Evolutionary conservation across 306 rosid species (phyloP).

Genomic region (Corylus heterophylla): DNA sequence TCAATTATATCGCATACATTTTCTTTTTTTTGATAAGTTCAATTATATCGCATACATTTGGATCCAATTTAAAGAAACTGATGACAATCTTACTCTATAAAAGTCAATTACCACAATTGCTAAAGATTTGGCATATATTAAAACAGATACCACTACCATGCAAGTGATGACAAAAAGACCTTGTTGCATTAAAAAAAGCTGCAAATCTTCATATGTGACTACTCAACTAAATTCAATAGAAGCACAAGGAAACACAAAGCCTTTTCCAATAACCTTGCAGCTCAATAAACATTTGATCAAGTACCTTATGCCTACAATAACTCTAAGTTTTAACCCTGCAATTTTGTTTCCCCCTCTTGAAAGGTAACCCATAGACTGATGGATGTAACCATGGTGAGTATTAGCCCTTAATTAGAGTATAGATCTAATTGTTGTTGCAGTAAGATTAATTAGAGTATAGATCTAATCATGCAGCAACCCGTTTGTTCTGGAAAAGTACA

Average conservation of each 20-base stretch:
- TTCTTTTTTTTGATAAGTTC: background rate
- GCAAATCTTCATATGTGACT: background rate
- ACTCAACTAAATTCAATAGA: background rate
- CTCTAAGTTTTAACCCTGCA: background rate
- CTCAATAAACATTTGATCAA: background rate
- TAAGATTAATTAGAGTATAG: background rate
- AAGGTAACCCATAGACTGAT: background rate
- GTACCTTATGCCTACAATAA: background rate
- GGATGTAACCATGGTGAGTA: background rate
- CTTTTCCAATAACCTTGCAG: background rate
- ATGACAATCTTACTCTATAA: background rate
- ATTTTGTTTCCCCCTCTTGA: background rate
- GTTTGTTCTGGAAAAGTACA: slow-evolving; percentile 1
- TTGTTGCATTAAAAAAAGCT: background rate
- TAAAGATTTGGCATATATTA: background rate
- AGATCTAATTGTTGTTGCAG: background rate
- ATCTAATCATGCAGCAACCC: background rate
- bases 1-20: too few species aligned
- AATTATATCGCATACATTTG: background rate
- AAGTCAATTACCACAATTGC: background rate
- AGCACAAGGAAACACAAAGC: background rate
- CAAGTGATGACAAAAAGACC: background rate
- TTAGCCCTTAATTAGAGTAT: background rate
- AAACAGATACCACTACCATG: background rate
- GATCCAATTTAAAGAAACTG: background rate